Evolutionary conservation across 768 basidiomycete species (phyloP).

Genomic region (Amanita fuliginea): DNA sequence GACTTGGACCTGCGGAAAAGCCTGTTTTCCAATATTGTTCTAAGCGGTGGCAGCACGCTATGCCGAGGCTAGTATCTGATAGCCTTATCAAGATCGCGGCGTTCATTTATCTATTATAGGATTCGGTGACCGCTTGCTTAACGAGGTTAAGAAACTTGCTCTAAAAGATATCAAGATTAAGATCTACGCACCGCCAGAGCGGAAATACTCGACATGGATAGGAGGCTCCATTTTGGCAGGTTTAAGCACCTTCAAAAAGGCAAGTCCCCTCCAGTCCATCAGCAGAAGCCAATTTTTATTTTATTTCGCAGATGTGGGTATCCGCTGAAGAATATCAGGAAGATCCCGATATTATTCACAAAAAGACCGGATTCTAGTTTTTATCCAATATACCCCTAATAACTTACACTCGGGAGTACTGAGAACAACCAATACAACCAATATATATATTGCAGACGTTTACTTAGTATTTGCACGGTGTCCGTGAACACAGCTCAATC

Average conservation of each 20-base stretch:
- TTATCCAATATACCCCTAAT: constrained; percentile 1
- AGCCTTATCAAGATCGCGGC: constrained; percentile 10
- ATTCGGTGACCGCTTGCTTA: constrained; percentile 91
- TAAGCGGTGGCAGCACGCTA: constrained; percentile 93
- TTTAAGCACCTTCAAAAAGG: constrained; percentile 96
- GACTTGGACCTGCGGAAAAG: constrained; percentile 94
- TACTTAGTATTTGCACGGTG: constrained; percentile 13
- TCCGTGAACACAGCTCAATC: constrained; percentile 9
- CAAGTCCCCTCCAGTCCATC: constrained; percentile 15
- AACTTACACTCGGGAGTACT: neutral
- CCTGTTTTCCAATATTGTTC: constrained; percentile 91
- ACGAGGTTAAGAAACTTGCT: constrained; percentile 94
- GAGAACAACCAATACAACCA: neutral
- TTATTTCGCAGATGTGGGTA: constrained; percentile 92
- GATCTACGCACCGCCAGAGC: constrained; percentile 98
- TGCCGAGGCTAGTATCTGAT: constrained; percentile 57
- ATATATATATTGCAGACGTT: neutral
- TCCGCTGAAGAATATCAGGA: constrained; percentile 99
- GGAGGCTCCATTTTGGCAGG: constrained; percentile 96
- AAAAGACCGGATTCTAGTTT: constrained; percentile 73
- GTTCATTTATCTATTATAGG: constrained; percentile 29
- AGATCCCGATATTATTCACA: constrained; percentile 97
- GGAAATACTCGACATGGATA: constrained; percentile 96
- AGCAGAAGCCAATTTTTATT: constrained; percentile 9
- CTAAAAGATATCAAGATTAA: constrained; percentile 97